Conservation (phyloP, 371 early-diverging fungal genomes). For the Syncephalastrum sp. region DNA sequence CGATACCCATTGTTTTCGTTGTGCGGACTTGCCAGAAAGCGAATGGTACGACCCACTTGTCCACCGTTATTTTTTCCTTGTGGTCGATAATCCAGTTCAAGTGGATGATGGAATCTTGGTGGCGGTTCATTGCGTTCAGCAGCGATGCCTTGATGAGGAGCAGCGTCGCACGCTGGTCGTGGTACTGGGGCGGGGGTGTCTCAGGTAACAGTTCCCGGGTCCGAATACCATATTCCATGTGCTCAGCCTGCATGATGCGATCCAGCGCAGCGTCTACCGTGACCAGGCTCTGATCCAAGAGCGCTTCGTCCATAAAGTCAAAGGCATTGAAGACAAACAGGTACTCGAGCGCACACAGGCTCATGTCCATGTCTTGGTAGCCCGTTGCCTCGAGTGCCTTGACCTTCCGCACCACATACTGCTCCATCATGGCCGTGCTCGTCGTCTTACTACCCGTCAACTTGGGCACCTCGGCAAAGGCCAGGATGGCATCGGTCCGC, state of each 20-base stretch:
- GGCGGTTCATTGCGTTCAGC: conserved; percentile 37
- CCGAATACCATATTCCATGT: conserved; percentile 44
- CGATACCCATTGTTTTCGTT: not conserved
- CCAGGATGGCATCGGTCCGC: conserved; percentile 45
- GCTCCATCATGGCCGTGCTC: conserved; percentile 51
- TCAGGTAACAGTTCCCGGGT: conserved; percentile 42
- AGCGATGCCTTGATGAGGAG: conserved; percentile 42
- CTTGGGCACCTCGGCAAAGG: conserved; percentile 42
- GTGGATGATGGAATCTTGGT: conserved; percentile 42
- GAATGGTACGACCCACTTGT: conserved; percentile 62
- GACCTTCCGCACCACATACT: conserved; percentile 55
- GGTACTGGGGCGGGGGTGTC: conserved; percentile 45
- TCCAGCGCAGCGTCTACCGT: conserved; percentile 40
- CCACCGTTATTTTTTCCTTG: conserved; percentile 42
- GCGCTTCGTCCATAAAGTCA: conserved; percentile 50
- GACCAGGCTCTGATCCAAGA: conserved; percentile 35
- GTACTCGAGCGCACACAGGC: conserved; percentile 57
- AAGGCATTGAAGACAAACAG: conserved; percentile 59
- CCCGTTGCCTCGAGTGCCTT: conserved; percentile 52
- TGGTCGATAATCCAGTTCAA: conserved; percentile 65
- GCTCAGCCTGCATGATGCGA: conserved; percentile 40
- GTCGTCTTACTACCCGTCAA: conserved; percentile 43
- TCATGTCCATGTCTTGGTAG: conserved; percentile 54
- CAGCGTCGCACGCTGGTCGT: conserved; percentile 44
- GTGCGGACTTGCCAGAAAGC: conserved; percentile 49